Evolutionary conservation across 2,329 filamentous ascomycete genomes (phyloP).

Genomic region (Apiospora sp.): DNA sequence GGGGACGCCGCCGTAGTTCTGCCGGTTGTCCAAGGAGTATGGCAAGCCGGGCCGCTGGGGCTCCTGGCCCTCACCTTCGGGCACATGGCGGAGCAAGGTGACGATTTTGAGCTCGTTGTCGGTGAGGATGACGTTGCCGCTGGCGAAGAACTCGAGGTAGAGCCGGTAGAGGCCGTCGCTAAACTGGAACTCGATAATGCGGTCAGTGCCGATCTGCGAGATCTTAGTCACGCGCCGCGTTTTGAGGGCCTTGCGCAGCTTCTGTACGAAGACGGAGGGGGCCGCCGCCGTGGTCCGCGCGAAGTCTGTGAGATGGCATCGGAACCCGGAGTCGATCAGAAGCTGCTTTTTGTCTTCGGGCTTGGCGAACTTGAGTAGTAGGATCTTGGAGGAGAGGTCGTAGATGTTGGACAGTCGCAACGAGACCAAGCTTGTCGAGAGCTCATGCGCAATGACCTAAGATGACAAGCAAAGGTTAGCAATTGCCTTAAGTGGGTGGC

Average conservation of each 20-base stretch:
- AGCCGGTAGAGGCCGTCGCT: conserved; percentile 89
- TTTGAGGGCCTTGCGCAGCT: conserved; percentile 87
- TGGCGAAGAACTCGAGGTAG: conserved; percentile 95
- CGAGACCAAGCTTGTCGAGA: conserved; percentile 76
- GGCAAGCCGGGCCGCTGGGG: conserved; percentile 78
- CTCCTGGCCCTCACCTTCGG: conserved; percentile 84
- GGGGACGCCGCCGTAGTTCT: conserved; percentile 82
- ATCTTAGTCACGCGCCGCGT: conserved; percentile 84
- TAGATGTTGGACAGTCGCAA: conserved; percentile 93
- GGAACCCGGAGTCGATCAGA: conserved; percentile 93
- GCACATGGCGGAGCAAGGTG: conserved; percentile 80
- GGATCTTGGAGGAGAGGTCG: conserved; percentile 89
- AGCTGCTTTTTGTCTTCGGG: conserved; percentile 89
- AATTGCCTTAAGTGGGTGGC: neutral
- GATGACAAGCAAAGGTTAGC: conserved; percentile 9
- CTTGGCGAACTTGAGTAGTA: conserved; percentile 93
- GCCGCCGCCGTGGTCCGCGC: conserved; percentile 83
- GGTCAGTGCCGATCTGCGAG: conserved; percentile 87
- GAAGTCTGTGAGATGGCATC: conserved; percentile 93
- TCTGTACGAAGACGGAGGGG: conserved; percentile 85
- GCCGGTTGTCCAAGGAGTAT: conserved; percentile 82
- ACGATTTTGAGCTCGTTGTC: conserved; percentile 85
- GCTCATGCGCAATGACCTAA: conserved; percentile 93
- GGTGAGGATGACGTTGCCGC: conserved; percentile 93
- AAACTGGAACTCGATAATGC: conserved; percentile 91